Base-by-base conservation (phyloP, 2,329 filamentous ascomycete genomes). In the Thermochaetoides dissita region DNA sequence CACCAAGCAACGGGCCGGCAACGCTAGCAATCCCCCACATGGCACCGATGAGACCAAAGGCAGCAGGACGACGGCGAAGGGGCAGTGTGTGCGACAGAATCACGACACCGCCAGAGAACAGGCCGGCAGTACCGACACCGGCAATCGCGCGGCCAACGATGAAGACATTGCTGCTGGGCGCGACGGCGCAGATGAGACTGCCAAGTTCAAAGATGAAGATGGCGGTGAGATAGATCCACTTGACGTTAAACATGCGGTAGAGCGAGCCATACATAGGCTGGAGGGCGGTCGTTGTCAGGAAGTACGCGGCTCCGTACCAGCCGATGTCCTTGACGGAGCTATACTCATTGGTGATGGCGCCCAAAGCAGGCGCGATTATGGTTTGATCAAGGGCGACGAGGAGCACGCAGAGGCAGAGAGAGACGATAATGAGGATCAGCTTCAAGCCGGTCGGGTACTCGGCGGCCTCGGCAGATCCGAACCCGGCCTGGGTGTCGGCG, bases 21-120 rank as follows among this genome's bases (percentile, higher is more conserved):
- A 72, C 67, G 29, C 48, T 47, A 7, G 52, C 71, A 39, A 78
- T 64, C 10, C 72, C 74, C 57, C 68, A 76, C 61, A 75, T 72
- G 39, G 63, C 68, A 8, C 68, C 69, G 34, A 76, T 63, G 34
- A 75, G 54, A 28, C 72, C 72, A 41, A 72, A 72, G 24, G 68
- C 71, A 30, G 72, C 56, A 7, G 67, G 73, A 30, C 73, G 62
- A 51, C 72, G 70, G 7, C 65, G 57, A 7, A 77, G 62, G 5
- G 74, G 72, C 38, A 76, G 67, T 6, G 64, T 62, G 34, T 65
- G 61, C 8, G 59, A 59, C 42, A 72, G 56, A 38, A 72, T 68
- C 34, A 69, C 64, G 17, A 70, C 64, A 35, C 64, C 63, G 11
- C 70, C 69, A 1, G 67, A 68, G 41, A 71, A 67, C 40, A 74